A percentile compares a stretch with the other conserved stretches of the same genome.
Evolutionary conservation across 2,329 filamentous ascomycete species (phyloP).

Genomic region (Penicillium capsulatum): DNA sequence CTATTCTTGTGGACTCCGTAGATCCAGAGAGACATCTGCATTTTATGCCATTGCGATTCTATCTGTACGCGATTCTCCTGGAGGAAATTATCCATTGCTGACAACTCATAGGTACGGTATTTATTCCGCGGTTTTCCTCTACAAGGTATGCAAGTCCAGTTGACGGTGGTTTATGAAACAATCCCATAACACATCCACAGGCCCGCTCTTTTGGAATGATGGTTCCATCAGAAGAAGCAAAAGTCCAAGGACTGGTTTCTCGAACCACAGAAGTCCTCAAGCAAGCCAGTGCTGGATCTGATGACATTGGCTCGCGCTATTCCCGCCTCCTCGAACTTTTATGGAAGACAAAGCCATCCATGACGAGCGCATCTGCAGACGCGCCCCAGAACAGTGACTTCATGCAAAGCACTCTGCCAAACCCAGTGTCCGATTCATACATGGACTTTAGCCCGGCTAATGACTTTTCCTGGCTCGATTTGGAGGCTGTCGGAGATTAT

Average conservation of each 20-base stretch:
- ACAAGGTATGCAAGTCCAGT: constrained; percentile 48
- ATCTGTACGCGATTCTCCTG: constrained; percentile 47
- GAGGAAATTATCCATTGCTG: not conserved
- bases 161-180: not conserved
- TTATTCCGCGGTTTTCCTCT: constrained; percentile 62
- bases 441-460: constrained; percentile 47
- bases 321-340: constrained; percentile 57
- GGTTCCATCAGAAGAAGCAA: constrained; percentile 51
- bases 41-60: constrained; percentile 62
- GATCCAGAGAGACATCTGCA: constrained; percentile 57
- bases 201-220: constrained; percentile 58
- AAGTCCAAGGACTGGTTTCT: constrained; percentile 55
- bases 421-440: constrained; percentile 36
- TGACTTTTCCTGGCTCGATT: constrained; percentile 60
- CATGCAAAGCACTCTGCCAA: constrained; percentile 30
- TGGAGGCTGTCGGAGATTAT: constrained; percentile 58
- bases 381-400: constrained; percentile 32
- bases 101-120: constrained; percentile 45
- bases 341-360: constrained; percentile 49
- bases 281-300: constrained; percentile 54
- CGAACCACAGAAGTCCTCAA: constrained; percentile 58
- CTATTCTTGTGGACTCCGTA: constrained; percentile 57
- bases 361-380: constrained; percentile 23
- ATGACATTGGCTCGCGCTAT: constrained; percentile 60
- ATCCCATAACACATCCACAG: constrained; percentile 22